Evolutionary conservation across 208 protist species (phyloP), one percentile per base, ranked within the genome.

Genomic region (Trypanosomatidae sp.): DNA sequence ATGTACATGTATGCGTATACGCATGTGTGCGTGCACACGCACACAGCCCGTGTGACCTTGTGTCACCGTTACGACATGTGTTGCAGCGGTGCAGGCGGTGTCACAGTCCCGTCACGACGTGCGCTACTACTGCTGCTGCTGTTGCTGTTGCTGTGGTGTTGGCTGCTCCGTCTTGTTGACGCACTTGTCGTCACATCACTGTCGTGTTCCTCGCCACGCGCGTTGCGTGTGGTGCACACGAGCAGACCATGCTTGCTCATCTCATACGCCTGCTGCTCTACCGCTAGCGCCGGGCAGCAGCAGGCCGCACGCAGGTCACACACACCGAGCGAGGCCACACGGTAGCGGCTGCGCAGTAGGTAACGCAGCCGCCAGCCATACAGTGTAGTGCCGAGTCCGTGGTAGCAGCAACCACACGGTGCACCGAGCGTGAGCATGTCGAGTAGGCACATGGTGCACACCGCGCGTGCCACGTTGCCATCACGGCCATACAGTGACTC

Each of bases 291-390:
- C 3, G 75, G 71, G 26, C 61, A 64, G 48, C 60, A 85, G 25
- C 48, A 66, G 39, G 65, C 57, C n/a, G 40, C 23, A 1, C 56
- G 16, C 13, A 81, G 39, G 35, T 81, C 69, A 2, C 33, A 15
- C 16, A 43, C 15, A 1, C 68, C 55, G 35, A 43, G 53, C 8
- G 57, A 45, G 6, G 56, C 47, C 3, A 89, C 48, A 30, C 65
- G 65, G 49, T 85, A 89, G 10, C 80, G 80, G 10, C 57, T 62
- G 2, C 75, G 74, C 18, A 85, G 43, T 16, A 82, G 24, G 48
- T 80, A 89, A 5, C 80, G 80, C 32, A 84, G 56, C 15, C 78
- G 74, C 51, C 64, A 82, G 7, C 58, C 68, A 43, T 61, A 85
- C 2, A 75, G 42, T 4, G 63, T 43, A 3, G 74, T 76, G n/a